These are phyloP conservation scores for Cordyceps militaris DNA, from an alignment of 2,329 filamentous ascomycete species.

Conservation along the genomic window DNA sequence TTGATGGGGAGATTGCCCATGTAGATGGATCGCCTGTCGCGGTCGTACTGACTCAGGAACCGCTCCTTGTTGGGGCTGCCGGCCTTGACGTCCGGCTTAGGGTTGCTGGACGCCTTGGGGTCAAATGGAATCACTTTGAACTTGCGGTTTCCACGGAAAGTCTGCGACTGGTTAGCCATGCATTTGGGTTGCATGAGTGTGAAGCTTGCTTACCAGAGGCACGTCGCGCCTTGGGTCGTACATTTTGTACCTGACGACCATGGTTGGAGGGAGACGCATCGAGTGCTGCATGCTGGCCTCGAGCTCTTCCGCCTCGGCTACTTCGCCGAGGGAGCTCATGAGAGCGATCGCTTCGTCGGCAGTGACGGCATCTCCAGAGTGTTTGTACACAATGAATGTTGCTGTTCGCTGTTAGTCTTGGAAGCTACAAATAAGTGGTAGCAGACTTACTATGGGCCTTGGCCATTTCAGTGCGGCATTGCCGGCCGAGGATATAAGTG, in stretches of 20 bases:
- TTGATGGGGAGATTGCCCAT: conserved; percentile 38
- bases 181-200: not conserved
- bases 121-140: conserved; percentile 22
- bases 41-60: conserved; percentile 30
- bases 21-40: conserved; percentile 40
- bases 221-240: conserved; percentile 47
- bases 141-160: conserved; percentile 23
- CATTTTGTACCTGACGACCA: conserved; percentile 42
- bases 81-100: conserved; percentile 15
- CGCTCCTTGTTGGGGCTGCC: conserved; percentile 4
- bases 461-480: conserved; percentile 53
- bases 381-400: conserved; percentile 40
- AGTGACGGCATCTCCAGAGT: conserved; percentile 28
- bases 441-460: conserved; percentile 47
- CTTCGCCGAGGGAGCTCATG: conserved; percentile 36
- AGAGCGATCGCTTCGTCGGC: conserved; percentile 37
- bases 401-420: conserved; percentile 27
- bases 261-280: conserved; percentile 30
- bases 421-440: conserved; percentile 12
- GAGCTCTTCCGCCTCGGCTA: conserved; percentile 34
- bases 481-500: conserved; percentile 44
- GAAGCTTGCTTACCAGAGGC: conserved; percentile 33
- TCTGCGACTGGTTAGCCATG: conserved; percentile 15
- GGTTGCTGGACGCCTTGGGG: conserved; percentile 18
- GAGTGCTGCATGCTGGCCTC: conserved; percentile 25